Percentiles rank a stretch among this genome's conserved stretches.
These are phyloP conservation scores for Collybia mongolica DNA, from an alignment of 768 basidiomycete species.

Conservation along the genomic window DNA sequence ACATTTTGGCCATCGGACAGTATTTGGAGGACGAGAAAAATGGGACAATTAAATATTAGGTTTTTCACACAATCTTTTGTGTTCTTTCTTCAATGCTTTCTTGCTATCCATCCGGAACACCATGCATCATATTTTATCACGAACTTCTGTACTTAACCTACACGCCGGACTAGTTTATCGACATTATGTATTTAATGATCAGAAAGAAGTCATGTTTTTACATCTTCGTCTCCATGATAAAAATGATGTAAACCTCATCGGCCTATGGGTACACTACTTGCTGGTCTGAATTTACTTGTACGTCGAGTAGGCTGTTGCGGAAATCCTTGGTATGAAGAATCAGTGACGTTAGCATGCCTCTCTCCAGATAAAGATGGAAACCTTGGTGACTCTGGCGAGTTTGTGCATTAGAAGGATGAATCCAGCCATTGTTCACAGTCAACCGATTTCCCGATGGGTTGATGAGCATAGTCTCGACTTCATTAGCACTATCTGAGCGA, in stretches of 20 bases:
- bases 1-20: constrained; percentile 83
- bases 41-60: constrained; percentile 47
- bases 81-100: constrained; percentile 6
- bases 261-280: constrained; percentile 3
- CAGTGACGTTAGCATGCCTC: not conserved
- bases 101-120: not conserved
- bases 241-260: not conserved
- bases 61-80: constrained; percentile 15
- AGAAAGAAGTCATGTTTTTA: constrained; percentile 1
- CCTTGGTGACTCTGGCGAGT: constrained; percentile 12
- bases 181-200: constrained; percentile 9
- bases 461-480: constrained; percentile 70
- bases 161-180: not conserved
- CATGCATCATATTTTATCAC: not conserved
- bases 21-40: constrained; percentile 85
- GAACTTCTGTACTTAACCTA: not conserved
- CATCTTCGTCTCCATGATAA: not conserved
- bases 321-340: not conserved
- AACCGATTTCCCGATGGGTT: constrained; percentile 18
- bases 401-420: constrained; percentile 1
- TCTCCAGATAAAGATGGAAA: constrained; percentile 3
- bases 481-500: constrained; percentile 65
- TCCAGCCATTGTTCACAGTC: constrained; percentile 34
- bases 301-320: constrained; percentile 11
- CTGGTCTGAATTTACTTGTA: constrained; percentile 17